Evolutionary conservation across 495 filamentous ascomycete genomes (phyloP).

Genomic region (Antarctomyces pellizariae): DNA sequence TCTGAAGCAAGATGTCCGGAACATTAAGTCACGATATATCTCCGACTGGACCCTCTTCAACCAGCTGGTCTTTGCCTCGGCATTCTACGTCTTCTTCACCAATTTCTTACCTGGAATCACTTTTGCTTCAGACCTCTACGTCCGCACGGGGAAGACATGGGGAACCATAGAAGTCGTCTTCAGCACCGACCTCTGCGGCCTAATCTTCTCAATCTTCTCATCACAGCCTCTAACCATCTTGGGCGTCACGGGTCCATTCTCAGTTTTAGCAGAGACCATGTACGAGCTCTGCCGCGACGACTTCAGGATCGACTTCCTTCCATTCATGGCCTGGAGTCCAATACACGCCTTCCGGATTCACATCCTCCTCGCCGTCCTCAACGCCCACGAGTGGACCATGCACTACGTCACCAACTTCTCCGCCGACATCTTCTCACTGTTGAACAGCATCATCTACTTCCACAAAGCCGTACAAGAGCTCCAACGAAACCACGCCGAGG

Average conservation of each 20-base stretch:
- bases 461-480: slow-evolving; percentile 52
- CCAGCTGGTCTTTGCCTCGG: slow-evolving; percentile 43
- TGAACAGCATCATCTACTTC: slow-evolving; percentile 56
- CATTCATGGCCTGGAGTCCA: slow-evolving; percentile 54
- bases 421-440: slow-evolving; percentile 45
- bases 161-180: slow-evolving; percentile 52
- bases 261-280: slow-evolving; percentile 47
- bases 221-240: slow-evolving; percentile 50
- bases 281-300: slow-evolving; percentile 31
- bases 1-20: slow-evolving; percentile 32
- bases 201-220: slow-evolving; percentile 42
- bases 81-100: slow-evolving; percentile 55
- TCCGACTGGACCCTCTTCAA: slow-evolving; percentile 52
- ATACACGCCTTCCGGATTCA: slow-evolving; percentile 52
- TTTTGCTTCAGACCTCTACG: slow-evolving; percentile 46
- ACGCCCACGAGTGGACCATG: slow-evolving; percentile 61
- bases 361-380: slow-evolving; percentile 43
- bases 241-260: slow-evolving; percentile 52
- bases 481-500: slow-evolving; percentile 29
- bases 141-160: slow-evolving; percentile 40
- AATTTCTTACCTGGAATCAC: slow-evolving; percentile 54
- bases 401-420: slow-evolving; percentile 50
- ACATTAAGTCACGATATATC: slow-evolving; percentile 28
- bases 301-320: slow-evolving; percentile 41
- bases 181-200: slow-evolving; percentile 42